Percentiles rank a stretch among this genome's conserved stretches.
Conservation (phyloP, 257 asterid species). For the Jaltomata sinuosa region DNA sequence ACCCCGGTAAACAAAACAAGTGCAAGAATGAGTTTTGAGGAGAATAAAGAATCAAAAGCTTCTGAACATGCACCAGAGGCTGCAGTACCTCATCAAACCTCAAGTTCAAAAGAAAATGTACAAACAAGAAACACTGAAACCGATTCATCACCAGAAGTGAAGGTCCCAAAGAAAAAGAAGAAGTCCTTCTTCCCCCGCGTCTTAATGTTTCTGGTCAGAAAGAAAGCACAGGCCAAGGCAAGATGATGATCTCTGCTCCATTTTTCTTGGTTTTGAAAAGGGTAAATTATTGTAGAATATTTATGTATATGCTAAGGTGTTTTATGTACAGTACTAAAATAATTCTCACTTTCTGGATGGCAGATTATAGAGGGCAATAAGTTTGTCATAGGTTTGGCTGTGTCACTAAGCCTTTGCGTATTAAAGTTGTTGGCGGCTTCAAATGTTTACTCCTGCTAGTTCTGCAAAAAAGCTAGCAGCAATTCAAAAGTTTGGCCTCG, state of each 20-base stretch:
- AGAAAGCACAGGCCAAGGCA: conserved; percentile 29
- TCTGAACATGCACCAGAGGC: conserved; percentile 14
- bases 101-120: conserved; percentile 32
- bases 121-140: conserved; percentile 35
- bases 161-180: conserved; percentile 50
- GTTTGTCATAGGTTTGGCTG: not conserved
- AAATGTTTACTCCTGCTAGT: not conserved
- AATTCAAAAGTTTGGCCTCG: not conserved
- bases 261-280: not conserved
- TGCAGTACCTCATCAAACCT: conserved; percentile 14
- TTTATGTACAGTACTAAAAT: conserved; percentile 1
- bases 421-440: conserved; percentile 1
- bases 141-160: conserved; percentile 39
- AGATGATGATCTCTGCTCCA: conserved; percentile 14
- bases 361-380: not conserved
- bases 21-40: conserved; percentile 29
- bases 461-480: not conserved
- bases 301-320: not conserved
- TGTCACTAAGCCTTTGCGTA: not conserved
- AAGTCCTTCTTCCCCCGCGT: conserved; percentile 46
- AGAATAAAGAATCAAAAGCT: conserved; percentile 18
- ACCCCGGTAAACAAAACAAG: conserved; percentile 8
- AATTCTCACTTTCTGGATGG: not conserved
- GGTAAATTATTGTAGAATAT: not conserved
- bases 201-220: conserved; percentile 40